Conservation (phyloP, 192 early-diverging fungal species). For the Podila epigama region DNA sequence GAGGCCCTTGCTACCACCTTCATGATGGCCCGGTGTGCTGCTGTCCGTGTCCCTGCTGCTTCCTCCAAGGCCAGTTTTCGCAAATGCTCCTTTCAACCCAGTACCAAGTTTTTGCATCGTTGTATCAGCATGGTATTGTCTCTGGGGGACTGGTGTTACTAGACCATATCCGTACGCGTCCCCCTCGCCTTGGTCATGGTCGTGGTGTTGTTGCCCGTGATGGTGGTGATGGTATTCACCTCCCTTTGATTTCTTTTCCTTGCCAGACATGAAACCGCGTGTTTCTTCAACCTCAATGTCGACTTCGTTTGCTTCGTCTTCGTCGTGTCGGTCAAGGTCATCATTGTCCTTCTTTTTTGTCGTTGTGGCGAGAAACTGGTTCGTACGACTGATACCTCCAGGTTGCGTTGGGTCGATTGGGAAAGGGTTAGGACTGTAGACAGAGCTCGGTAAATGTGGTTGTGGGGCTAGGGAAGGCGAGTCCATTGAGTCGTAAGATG, state of each 20-base stretch:
- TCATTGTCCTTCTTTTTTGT: too few relatives aligned
- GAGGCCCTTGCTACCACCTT: too few relatives aligned
- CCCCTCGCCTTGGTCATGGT: too few relatives aligned
- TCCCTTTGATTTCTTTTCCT: conserved; percentile 1
- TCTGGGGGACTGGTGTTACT: too few relatives aligned
- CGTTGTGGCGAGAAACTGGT: conserved; percentile 8
- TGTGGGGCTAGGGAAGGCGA: conserved; percentile 16
- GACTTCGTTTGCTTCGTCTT: conserved; percentile 21
- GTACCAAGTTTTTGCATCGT: conserved; percentile 11
- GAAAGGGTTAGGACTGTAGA: conserved; percentile 39
- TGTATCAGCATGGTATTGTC: too few relatives aligned
- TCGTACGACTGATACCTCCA: conserved; percentile 15
- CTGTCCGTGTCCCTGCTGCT: conserved; percentile 22
- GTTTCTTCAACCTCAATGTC: conserved; percentile 42
- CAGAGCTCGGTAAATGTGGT: conserved; percentile 29
- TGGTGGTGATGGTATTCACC: not conserved
- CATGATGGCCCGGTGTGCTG: not conserved
- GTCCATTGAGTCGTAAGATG: conserved; percentile 27
- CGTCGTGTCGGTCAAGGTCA: too few relatives aligned
- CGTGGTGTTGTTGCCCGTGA: not conserved
- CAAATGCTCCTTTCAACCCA: conserved; percentile 24
- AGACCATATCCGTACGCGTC: too few relatives aligned
- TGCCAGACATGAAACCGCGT: conserved; percentile 33
- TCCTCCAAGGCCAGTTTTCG: conserved; percentile 9
- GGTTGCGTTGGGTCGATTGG: conserved; percentile 34